Percentiles rank a stretch among this genome's conserved stretches.
These are phyloP conservation scores for Paramecium bursaria DNA, from an alignment of 73 alveolate species.

Conservation along the genomic window DNA sequence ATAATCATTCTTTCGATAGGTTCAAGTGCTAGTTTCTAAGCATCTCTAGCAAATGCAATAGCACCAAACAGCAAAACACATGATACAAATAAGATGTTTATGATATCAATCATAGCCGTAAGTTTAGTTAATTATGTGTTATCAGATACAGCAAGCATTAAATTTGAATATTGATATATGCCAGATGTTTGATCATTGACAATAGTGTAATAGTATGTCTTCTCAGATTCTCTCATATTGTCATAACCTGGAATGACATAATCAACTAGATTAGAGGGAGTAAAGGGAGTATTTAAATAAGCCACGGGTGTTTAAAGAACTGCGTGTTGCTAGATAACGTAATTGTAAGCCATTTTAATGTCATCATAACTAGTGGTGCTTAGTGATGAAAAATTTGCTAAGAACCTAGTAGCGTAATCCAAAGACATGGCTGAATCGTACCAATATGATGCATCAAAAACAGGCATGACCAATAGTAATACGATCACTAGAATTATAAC, in stretches of 20 bases:
- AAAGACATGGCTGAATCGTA: conserved; percentile 35
- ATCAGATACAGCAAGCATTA: conserved; percentile 34
- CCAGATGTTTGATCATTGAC: conserved; percentile 3
- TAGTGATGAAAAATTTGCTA: conserved; percentile 1
- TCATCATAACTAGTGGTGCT: not conserved
- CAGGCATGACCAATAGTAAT: conserved; percentile 71
- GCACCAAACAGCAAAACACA: conserved; percentile 77
- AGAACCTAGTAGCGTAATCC: conserved; percentile 38
- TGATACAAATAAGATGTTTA: conserved; percentile 76
- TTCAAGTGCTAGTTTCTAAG: conserved; percentile 79
- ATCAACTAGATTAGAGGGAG: not conserved
- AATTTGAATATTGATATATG: not conserved
- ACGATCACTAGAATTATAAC: conserved; percentile 74
- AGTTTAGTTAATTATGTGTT: not conserved
- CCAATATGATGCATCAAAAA: conserved; percentile 69
- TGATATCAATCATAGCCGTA: conserved; percentile 6
- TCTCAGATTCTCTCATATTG: conserved; percentile 15
- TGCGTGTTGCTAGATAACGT: conserved; percentile 3
- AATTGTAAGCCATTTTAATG: not conserved
- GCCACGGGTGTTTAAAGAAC: conserved; percentile 41
- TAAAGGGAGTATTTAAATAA: conserved; percentile 23
- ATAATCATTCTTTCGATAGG: conserved; percentile 90
- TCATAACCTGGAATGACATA: not conserved
- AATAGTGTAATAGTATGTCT: conserved; percentile 1
- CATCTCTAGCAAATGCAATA: conserved; percentile 82